Percentiles rank a stretch among this genome's conserved stretches.
phyloP scores from a whole-genome alignment of 352 stramenopile genomes.

The Globisporangium lucens region DNA sequence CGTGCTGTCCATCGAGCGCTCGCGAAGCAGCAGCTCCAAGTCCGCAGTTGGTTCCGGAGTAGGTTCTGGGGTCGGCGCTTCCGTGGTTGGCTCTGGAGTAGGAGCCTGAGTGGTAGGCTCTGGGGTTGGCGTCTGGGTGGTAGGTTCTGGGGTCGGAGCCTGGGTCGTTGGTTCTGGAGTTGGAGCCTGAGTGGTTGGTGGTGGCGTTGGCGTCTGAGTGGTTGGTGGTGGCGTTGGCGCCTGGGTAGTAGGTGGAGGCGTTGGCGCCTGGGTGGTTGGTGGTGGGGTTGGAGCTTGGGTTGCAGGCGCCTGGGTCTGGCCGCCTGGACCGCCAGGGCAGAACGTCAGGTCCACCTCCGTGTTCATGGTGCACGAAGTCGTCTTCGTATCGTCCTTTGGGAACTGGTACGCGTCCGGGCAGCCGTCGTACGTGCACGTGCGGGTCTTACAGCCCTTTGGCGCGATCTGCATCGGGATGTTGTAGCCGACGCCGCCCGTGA shows the following conservation, averaged over 20 bases:
- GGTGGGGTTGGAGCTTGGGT: constrained; percentile 14
- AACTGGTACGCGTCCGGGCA: constrained; percentile 41
- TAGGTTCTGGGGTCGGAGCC: constrained; percentile 10
- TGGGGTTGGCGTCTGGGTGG: constrained; percentile 10
- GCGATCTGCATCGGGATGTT: constrained; percentile 50
- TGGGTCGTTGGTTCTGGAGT: constrained; percentile 10
- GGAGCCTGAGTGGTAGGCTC: constrained; percentile 9
- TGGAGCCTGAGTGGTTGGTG: constrained; percentile 8
- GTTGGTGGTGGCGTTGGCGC: constrained; percentile 16
- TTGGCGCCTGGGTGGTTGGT: constrained; percentile 16
- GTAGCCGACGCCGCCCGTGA: constrained; percentile 38
- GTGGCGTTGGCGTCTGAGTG: constrained; percentile 7
- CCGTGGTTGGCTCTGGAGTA: constrained; percentile 12
- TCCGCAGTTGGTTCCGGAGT: constrained; percentile 8
- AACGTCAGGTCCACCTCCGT: constrained; percentile 45
- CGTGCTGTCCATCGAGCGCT: neutral
- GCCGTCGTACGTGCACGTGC: constrained; percentile 34
- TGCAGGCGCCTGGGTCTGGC: constrained; percentile 15
- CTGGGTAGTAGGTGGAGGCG: constrained; percentile 25
- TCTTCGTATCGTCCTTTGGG: constrained; percentile 43
- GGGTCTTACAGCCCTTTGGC: constrained; percentile 28
- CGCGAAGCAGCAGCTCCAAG: neutral
- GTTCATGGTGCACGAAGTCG: constrained; percentile 32
- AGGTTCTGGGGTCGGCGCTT: constrained; percentile 6
- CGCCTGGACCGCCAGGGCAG: constrained; percentile 37